These are phyloP conservation scores for Penicillium goetzii DNA, from an alignment of 495 filamentous ascomycete genomes.

Conservation along the genomic window DNA sequence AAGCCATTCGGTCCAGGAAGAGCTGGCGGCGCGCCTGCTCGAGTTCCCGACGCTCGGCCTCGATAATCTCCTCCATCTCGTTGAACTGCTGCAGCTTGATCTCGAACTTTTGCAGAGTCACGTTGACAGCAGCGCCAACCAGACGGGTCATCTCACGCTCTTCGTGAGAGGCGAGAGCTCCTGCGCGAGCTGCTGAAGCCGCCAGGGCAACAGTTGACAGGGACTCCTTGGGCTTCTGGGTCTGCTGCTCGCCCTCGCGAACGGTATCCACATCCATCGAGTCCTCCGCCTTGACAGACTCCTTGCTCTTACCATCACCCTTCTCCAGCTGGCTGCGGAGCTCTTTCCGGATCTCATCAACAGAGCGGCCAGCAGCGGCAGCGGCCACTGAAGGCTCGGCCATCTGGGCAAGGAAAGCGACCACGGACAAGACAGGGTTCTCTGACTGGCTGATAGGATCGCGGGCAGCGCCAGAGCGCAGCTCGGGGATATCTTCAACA, in stretches of 20 bases:
- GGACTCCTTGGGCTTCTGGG: constrained; percentile 46
- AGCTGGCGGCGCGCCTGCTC: constrained; percentile 89
- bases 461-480: constrained; percentile 69
- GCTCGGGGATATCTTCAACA: constrained; percentile 71
- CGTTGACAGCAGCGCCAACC: constrained; percentile 81
- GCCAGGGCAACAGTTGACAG: constrained; percentile 81
- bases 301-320: constrained; percentile 56
- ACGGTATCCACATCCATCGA: constrained; percentile 67
- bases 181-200: constrained; percentile 79
- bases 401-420: constrained; percentile 87
- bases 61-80: constrained; percentile 89
- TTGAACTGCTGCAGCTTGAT: constrained; percentile 90
- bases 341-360: constrained; percentile 78
- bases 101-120: constrained; percentile 81
- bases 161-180: constrained; percentile 88
- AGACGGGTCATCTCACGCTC: constrained; percentile 95
- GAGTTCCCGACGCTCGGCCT: constrained; percentile 89
- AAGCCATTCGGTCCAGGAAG: constrained; percentile 86
- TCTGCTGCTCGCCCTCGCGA: constrained; percentile 35
- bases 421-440: constrained; percentile 93
- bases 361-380: constrained; percentile 81
- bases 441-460: constrained; percentile 87
- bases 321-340: constrained; percentile 75
- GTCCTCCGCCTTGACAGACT: constrained; percentile 64
- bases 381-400: constrained; percentile 87